Evolutionary conservation across 495 filamentous ascomycete genomes (phyloP).

Genomic region (Rusavskia elegans): DNA sequence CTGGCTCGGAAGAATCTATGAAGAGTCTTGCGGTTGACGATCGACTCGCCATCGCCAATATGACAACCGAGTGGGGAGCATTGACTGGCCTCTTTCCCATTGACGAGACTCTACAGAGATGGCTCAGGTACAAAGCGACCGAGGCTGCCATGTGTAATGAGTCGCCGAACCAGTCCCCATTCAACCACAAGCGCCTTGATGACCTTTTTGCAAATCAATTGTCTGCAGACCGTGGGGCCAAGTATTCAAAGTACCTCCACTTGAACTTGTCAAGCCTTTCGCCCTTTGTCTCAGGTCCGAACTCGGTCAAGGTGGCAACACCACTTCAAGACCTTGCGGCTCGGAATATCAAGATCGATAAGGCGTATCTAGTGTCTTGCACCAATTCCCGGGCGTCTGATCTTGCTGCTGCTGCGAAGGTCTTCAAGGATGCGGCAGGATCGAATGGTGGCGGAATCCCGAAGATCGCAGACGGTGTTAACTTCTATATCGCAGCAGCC

Average conservation of each 20-base stretch:
- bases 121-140: constrained; percentile 66
- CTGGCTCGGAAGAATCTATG: constrained; percentile 65
- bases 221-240: constrained; percentile 57
- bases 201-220: constrained; percentile 51
- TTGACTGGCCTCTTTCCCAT: constrained; percentile 56
- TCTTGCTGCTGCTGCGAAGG: constrained; percentile 64
- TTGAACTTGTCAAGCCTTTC: constrained; percentile 67
- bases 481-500: constrained; percentile 86
- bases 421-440: constrained; percentile 65
- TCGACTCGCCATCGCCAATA: constrained; percentile 76
- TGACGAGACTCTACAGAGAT: constrained; percentile 53
- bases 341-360: constrained; percentile 60
- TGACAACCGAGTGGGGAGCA: constrained; percentile 94
- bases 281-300: constrained; percentile 79
- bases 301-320: constrained; percentile 77
- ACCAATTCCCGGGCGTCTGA: constrained; percentile 80
- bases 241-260: constrained; percentile 70
- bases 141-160: constrained; percentile 36
- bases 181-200: constrained; percentile 58
- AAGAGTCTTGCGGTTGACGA: constrained; percentile 58
- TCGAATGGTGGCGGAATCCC: constrained; percentile 34
- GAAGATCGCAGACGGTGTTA: constrained; percentile 64
- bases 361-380: constrained; percentile 82
- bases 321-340: constrained; percentile 60
- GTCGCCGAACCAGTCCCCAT: constrained; percentile 26